These are phyloP conservation scores for Spiromastix sp. DNA, from an alignment of 2,329 filamentous ascomycete species.

Conservation along the genomic window DNA sequence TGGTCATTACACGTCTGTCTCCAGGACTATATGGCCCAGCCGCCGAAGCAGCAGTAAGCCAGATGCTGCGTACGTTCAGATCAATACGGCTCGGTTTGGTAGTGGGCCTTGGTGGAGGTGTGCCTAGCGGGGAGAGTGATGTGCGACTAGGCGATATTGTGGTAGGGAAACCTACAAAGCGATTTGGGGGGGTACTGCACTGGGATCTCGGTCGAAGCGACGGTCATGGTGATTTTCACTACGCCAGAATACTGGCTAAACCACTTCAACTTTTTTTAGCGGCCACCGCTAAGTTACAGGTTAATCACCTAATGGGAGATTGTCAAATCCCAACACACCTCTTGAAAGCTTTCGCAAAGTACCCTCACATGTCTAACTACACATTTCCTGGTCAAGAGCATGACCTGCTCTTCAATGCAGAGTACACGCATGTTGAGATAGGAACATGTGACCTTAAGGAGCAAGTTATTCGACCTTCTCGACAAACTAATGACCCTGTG, in stretches of 20 bases:
- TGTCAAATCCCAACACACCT: conserved; percentile 9
- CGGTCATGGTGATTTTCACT: conserved; percentile 4
- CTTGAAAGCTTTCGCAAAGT: conserved; percentile 13
- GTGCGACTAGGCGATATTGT: conserved; percentile 17
- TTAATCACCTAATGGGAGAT: conserved; percentile 11
- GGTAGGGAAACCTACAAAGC: conserved; percentile 2
- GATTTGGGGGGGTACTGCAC: conserved; percentile 9
- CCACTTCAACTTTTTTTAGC: conserved; percentile 12
- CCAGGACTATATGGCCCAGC: conserved; percentile 11
- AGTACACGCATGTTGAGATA: conserved; percentile 10
- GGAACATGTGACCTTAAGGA: conserved; percentile 2
- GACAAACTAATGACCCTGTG: not conserved
- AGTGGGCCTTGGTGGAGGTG: conserved; percentile 17
- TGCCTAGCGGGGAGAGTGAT: conserved; percentile 10
- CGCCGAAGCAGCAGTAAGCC: conserved; percentile 9
- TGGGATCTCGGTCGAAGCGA: conserved; percentile 11
- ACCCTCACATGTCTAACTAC: conserved; percentile 5
- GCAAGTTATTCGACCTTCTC: not conserved
- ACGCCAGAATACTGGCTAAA: conserved; percentile 8
- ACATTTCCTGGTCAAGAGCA: conserved; percentile 7
- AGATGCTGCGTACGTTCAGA: conserved; percentile 12
- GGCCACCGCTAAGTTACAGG: conserved; percentile 13
- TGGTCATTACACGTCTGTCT: conserved; percentile 12
- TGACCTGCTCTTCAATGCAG: conserved; percentile 15
- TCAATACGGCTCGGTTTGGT: conserved; percentile 13